These are phyloP conservation scores for Clarireedia hainanense DNA, from an alignment of 2,329 filamentous ascomycete genomes.

Conservation along the genomic window DNA sequence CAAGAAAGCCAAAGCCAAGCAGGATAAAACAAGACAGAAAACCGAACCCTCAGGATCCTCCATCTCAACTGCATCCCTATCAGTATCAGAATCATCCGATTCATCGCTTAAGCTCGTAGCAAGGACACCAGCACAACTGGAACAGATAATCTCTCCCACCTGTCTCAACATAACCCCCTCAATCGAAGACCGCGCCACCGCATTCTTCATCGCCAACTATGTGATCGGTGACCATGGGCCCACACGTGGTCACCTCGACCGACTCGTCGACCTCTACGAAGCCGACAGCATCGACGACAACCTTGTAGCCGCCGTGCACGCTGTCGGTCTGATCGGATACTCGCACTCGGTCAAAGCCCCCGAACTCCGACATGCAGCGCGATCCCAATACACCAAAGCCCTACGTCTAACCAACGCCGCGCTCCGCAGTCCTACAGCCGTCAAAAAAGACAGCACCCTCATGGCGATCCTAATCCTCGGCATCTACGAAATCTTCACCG, in stretches of 20 bases:
- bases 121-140: not conserved
- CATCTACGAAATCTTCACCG: conserved; percentile 47
- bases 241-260: conserved; percentile 44
- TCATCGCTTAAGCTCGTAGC: not conserved
- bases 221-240: conserved; percentile 32
- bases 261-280: conserved; percentile 44
- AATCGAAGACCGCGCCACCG: conserved; percentile 23
- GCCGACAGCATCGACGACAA: conserved; percentile 34
- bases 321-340: conserved; percentile 45
- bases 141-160: conserved; percentile 12
- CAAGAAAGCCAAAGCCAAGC: conserved; percentile 34
- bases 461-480: conserved; percentile 46
- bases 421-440: conserved; percentile 37
- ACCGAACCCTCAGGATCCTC: not conserved
- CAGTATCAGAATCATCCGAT: too few relatives aligned
- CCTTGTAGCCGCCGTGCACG: conserved; percentile 42
- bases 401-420: conserved; percentile 43
- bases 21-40: conserved; percentile 2
- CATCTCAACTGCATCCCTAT: not conserved
- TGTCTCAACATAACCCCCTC: conserved; percentile 23
- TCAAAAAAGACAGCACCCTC: conserved; percentile 46
- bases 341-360: conserved; percentile 32
- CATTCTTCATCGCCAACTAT: conserved; percentile 23
- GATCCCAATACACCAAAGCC: conserved; percentile 43
- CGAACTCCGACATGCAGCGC: conserved; percentile 39